These are phyloP conservation scores for Saccharum hybrid DNA, from an alignment of 202 grass and related monocot genomes.

Conservation along the genomic window DNA sequence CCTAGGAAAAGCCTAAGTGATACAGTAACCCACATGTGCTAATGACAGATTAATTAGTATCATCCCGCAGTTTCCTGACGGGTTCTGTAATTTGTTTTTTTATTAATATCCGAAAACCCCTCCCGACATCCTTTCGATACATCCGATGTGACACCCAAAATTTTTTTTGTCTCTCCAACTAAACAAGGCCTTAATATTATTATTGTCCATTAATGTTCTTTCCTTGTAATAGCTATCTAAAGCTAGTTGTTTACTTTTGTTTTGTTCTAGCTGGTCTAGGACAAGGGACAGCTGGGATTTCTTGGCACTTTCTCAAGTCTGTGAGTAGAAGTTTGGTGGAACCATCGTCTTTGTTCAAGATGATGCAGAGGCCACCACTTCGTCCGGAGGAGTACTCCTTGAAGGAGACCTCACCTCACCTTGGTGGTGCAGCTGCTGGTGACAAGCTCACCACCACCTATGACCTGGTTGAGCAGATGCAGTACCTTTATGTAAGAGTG, in stretches of 20 bases:
- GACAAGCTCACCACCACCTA: constrained; percentile 75
- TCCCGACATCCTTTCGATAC: too few relatives aligned
- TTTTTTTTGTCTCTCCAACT: too few relatives aligned
- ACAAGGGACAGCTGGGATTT: not conserved
- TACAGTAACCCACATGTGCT: too few relatives aligned
- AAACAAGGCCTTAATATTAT: too few relatives aligned
- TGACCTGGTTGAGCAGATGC: constrained; percentile 84
- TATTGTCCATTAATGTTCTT: not conserved
- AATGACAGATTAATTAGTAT: too few relatives aligned
- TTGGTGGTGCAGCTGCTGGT: constrained; percentile 60
- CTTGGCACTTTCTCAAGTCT: not conserved
- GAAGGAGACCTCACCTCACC: constrained; percentile 63
- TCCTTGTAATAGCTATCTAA: not conserved
- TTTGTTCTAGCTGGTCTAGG: not conserved
- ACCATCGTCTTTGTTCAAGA: constrained; percentile 33
- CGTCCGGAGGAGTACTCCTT: constrained; percentile 66
- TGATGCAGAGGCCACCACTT: constrained; percentile 59
- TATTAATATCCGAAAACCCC: too few relatives aligned
- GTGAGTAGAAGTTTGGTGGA: not conserved
- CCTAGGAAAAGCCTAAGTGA: too few relatives aligned
- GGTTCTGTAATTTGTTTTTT: too few relatives aligned
- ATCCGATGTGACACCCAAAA: too few relatives aligned
- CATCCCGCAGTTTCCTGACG: too few relatives aligned
- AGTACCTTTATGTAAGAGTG: constrained; percentile 78
- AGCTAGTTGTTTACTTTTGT: not conserved